Evolutionary conservation across 208 protist species (phyloP).

Genomic region (Acanthamoeba royreba): DNA sequence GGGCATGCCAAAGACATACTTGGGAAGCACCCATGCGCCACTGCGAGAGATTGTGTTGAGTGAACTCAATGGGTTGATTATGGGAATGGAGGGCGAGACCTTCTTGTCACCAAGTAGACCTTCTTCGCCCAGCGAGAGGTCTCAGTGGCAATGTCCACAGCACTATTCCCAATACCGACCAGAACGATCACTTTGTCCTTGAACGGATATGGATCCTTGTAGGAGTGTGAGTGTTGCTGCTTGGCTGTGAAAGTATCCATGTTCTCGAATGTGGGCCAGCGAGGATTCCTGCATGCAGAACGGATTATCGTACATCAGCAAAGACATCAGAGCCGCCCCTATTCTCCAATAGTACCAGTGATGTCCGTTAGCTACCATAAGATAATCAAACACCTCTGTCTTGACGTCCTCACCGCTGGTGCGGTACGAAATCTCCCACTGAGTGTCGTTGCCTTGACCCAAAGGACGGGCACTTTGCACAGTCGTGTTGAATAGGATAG

Average conservation of each 20-base stretch:
- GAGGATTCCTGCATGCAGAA: background rate
- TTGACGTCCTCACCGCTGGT: background rate
- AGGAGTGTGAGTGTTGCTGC: background rate
- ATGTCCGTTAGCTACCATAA: background rate
- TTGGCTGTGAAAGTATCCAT: background rate
- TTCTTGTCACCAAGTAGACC: background rate
- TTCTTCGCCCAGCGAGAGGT: background rate
- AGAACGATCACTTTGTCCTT: background rate
- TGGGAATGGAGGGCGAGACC: background rate
- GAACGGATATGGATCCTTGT: slow-evolving; percentile 5
- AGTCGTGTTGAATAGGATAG: background rate
- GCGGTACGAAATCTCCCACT: background rate
- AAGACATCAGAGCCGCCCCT: background rate
- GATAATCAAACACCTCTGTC: background rate
- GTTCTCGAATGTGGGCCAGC: background rate
- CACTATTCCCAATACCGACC: background rate
- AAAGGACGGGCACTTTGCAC: background rate
- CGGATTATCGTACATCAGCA: background rate
- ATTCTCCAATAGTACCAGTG: background rate
- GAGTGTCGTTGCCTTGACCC: background rate
- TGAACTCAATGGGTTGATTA: too few relatives aligned
- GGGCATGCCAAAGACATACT: background rate
- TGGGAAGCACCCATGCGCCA: background rate
- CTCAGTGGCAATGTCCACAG: background rate
- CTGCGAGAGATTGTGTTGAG: too few relatives aligned